Base-by-base conservation (phyloP, 441 rosid genomes). In the Gossypium trilobum region DNA sequence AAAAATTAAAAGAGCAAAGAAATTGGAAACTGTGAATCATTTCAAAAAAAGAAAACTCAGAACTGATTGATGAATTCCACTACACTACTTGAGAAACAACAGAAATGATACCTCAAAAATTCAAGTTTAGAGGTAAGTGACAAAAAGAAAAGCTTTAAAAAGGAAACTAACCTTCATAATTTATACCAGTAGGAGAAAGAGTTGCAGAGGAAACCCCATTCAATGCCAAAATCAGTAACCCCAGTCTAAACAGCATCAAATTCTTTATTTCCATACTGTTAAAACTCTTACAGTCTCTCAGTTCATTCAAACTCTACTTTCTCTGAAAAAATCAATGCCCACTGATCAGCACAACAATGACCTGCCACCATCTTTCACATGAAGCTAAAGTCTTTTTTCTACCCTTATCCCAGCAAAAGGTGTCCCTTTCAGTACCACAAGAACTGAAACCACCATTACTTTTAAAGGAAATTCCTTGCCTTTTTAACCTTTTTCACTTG, bases 161-260 rank as follows among this genome's bases (percentile, higher is more conserved):
- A 54, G 60, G 50, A 60, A 78, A 82, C 87, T 68, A 14, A 91
- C 97, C 98, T 88, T 93, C 98, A 77, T 87, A 93, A 90, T 91
- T 93, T 4, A 93, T 85, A 67, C 98, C 97, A 75, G 88, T 71
- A 42, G 97, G 97, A 72, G 98, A 93, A 74, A 93, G 97, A 64
- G 97, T 86, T 68, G 98, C 98, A 70, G 75, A 61, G 61, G 96
- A 86, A 80, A 79, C 54, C 75, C 82, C 81, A 74, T 84, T 19
- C 20, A 89, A 77, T 80, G 83, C 87, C 80, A 85, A 82, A 82
- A 87, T 78, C 83, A 93, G 75, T 63, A 89, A 72, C 55, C 83
- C 81, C 71, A 84, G 72, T 75, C 78, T 81, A 87, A 85, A 85
- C 8, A 80, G 48, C 81, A 81, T 73, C 20, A 81, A 84, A 73